A percentile compares a stretch with the other conserved stretches of the same genome.
Conservation (phyloP, 805 yeast genomes). For the Ogataea pignaliae region DNA sequence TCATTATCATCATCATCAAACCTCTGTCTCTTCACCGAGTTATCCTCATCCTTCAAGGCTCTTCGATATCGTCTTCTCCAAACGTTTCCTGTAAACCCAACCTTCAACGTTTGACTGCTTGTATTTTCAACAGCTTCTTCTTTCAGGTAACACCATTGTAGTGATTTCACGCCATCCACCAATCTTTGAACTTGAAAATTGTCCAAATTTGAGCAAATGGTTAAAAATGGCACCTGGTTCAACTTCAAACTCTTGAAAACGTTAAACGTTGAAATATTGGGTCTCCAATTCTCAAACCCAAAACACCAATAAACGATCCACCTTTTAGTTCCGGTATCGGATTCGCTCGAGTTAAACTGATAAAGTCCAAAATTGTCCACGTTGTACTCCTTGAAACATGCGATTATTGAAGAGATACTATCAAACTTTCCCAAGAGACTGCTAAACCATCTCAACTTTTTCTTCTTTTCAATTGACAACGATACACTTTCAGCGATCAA, state of each 20-base stretch:
- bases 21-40: neutral
- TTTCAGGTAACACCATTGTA: no score
- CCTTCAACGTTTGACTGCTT: neutral
- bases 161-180: no score
- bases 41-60: neutral
- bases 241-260: neutral
- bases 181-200: no score
- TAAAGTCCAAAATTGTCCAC: slow-evolving; percentile 28
- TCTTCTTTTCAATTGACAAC: neutral
- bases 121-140: neutral
- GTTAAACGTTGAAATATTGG: slow-evolving; percentile 11
- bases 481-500: slow-evolving; percentile 32
- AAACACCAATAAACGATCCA: slow-evolving; percentile 39
- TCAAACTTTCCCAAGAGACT: slow-evolving; percentile 25
- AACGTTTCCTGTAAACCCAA: neutral
- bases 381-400: slow-evolving; percentile 1
- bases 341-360: slow-evolving; percentile 24
- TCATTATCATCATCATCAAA: neutral
- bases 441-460: slow-evolving; percentile 35
- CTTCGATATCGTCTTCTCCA: neutral
- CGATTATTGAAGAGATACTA: slow-evolving; percentile 12
- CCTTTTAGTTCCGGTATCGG: slow-evolving; percentile 24
- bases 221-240: no score
- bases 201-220: no score
- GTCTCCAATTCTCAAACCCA: slow-evolving; percentile 3